phyloP scores from a whole-genome alignment of 371 early-diverging fungal genomes.

The Choanephora cucurbitarum region DNA sequence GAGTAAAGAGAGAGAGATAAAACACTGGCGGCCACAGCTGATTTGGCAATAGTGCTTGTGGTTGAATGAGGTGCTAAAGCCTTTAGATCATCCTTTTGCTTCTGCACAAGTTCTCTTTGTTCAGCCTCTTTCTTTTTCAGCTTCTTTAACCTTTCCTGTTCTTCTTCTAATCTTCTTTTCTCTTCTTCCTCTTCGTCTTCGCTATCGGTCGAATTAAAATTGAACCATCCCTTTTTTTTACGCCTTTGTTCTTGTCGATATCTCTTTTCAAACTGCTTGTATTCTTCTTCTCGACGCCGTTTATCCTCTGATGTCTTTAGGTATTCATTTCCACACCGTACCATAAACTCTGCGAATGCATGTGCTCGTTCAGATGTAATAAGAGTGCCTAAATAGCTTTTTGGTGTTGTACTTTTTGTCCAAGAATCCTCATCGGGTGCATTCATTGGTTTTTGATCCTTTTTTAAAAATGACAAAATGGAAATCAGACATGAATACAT shows the following conservation, averaged over 20 bases:
- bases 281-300: not conserved
- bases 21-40: constrained; percentile 51
- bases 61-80: constrained; percentile 18
- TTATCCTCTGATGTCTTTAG: constrained; percentile 21
- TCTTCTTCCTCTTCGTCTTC: constrained; percentile 17
- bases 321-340: constrained; percentile 28
- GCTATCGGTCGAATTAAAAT: constrained; percentile 2
- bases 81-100: constrained; percentile 7
- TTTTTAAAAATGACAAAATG: no score
- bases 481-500: no score
- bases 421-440: constrained; percentile 24
- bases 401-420: constrained; percentile 21
- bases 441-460: constrained; percentile 28
- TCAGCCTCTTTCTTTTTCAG: constrained; percentile 12
- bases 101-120: constrained; percentile 14
- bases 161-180: constrained; percentile 14
- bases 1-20: constrained; percentile 55
- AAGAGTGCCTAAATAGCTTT: constrained; percentile 15
- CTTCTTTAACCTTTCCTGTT: constrained; percentile 14
- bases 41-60: constrained; percentile 21
- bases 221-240: not conserved
- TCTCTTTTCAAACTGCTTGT: constrained; percentile 3
- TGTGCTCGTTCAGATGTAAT: constrained; percentile 13
- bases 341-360: constrained; percentile 18
- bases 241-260: constrained; percentile 2